Evolutionary conservation across 495 filamentous ascomycete genomes (phyloP), one percentile per base, ranked within the genome.

Genomic region (Podospora fimiseda): DNA sequence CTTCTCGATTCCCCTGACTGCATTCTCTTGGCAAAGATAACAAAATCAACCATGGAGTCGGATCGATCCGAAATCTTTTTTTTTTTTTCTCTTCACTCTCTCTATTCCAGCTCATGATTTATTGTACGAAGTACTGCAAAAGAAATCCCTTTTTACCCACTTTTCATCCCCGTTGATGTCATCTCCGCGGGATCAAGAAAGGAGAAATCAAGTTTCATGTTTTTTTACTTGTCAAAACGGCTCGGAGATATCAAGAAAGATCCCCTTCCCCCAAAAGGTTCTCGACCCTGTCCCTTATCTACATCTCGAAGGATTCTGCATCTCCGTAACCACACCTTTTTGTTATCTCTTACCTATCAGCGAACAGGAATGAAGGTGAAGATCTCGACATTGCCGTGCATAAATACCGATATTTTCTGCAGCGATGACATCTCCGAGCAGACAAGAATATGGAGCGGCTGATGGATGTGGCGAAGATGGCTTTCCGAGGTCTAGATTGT

Each of bases 1-100:
- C 43, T 23, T 19, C 24, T 45, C 13, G 43, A n/a, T n/a, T 45
- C 9, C 15, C 2, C 16, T 21, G 11, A 18, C 0, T 15, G 13
- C 0, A n/a, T 9, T 15, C 14, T 15, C 44, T 47, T 47, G 44
- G 44, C 44, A 47, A 47, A 47, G 44, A 47, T 47, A 47, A 47
- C 21, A 22, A 33, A 22, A 0, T 3, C 23, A 11, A 3, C 15
- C 16, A 16, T 11, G 6, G 39, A 41, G 39, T 41, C 39, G 39
- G 39, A n/a, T 41, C 39, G 6, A 9, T n/a, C 39, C 39, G 39
- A 41, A n/a, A 6, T 14, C n/a, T 37, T 8, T 37, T 14, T 14
- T 14, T 8, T 8, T 37, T 37, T 14, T 14, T 14, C 33, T 37
- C 33, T 8, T 8, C 33, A 8, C 24, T 20, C 20, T 4, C 6